Percentiles rank a stretch among this genome's conserved stretches.
Evolutionary conservation across 805 yeast species (phyloP).

Genomic region (Blastobotrys peoriensis): DNA sequence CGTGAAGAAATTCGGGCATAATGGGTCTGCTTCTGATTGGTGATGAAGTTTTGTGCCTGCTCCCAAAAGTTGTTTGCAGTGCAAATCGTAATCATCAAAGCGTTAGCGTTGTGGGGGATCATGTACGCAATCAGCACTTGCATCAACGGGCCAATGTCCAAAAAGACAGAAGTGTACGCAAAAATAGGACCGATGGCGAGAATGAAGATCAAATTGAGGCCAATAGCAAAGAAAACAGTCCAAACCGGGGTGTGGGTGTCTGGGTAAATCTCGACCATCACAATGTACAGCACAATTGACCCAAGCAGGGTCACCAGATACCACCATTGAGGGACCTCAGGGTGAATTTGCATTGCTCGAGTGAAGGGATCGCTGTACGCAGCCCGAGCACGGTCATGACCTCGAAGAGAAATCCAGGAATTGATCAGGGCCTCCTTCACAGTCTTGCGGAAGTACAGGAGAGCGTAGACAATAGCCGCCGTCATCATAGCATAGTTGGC

Average conservation of each 20-base stretch:
- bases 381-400: slow-evolving; percentile 9
- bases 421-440: slow-evolving; percentile 20
- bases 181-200: slow-evolving; percentile 57
- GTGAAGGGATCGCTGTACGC: slow-evolving; percentile 30
- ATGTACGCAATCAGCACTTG: slow-evolving; percentile 62
- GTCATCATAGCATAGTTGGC: slow-evolving; percentile 53
- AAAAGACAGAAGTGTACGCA: slow-evolving; percentile 51
- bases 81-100: slow-evolving; percentile 32
- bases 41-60: slow-evolving; percentile 50
- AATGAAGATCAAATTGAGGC: slow-evolving; percentile 50
- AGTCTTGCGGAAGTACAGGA: slow-evolving; percentile 14
- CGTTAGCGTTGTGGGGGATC: slow-evolving; percentile 44
- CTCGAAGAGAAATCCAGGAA: slow-evolving; percentile 11
- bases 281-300: slow-evolving; percentile 29
- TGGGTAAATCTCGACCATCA: slow-evolving; percentile 17
- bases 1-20: slow-evolving; percentile 55
- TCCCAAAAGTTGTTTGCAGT: slow-evolving; percentile 40
- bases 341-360: slow-evolving; percentile 41
- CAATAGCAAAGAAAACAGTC: slow-evolving; percentile 45
- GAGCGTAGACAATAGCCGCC: slow-evolving; percentile 42
- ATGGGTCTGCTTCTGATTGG: slow-evolving; percentile 55
- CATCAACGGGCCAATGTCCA: slow-evolving; percentile 55
- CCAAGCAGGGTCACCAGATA: slow-evolving; percentile 41
- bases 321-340: slow-evolving; percentile 50
- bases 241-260: slow-evolving; percentile 34